Evolutionary conservation across 371 early-diverging fungal species (phyloP).

Genomic region (Gilbertella persicaria): DNA sequence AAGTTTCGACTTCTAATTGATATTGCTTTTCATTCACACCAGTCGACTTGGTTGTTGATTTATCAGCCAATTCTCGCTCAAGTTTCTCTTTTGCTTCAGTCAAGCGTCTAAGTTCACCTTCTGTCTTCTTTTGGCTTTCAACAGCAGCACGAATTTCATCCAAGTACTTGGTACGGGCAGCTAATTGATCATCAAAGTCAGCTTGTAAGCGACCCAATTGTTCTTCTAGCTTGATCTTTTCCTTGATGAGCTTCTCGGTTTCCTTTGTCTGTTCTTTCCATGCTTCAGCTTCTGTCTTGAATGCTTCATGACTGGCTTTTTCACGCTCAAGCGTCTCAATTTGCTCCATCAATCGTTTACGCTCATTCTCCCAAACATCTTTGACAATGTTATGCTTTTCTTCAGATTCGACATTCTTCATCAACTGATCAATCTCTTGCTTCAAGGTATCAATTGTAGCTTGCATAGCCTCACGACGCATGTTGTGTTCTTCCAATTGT

Average conservation of each 20-base stretch:
- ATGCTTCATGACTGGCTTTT: constrained; percentile 27
- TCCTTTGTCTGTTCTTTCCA: constrained; percentile 44
- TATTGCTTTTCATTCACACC: constrained; percentile 31
- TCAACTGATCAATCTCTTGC: constrained; percentile 50
- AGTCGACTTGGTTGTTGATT: constrained; percentile 31
- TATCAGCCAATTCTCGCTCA: constrained; percentile 38
- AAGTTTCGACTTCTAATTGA: constrained; percentile 29
- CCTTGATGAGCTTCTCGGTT: constrained; percentile 37
- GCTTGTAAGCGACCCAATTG: constrained; percentile 33
- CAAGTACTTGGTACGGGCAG: constrained; percentile 35
- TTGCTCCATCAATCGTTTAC: constrained; percentile 52
- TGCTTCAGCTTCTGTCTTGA: constrained; percentile 41
- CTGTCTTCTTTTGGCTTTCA: constrained; percentile 51
- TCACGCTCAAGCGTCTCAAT: constrained; percentile 40
- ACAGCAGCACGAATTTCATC: constrained; percentile 41
- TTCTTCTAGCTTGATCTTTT: constrained; percentile 39
- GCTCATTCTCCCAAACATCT: constrained; percentile 59
- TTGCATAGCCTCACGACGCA: constrained; percentile 35
- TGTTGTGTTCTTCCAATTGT: constrained; percentile 22
- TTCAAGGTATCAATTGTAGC: constrained; percentile 49
- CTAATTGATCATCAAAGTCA: constrained; percentile 39
- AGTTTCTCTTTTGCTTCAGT: constrained; percentile 47
- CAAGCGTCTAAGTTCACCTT: constrained; percentile 40
- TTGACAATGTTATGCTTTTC: constrained; percentile 49
- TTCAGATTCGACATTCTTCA: constrained; percentile 38